phyloP scores from a whole-genome alignment of 73 alveolate species.

The Paramecium caudatum region DNA sequence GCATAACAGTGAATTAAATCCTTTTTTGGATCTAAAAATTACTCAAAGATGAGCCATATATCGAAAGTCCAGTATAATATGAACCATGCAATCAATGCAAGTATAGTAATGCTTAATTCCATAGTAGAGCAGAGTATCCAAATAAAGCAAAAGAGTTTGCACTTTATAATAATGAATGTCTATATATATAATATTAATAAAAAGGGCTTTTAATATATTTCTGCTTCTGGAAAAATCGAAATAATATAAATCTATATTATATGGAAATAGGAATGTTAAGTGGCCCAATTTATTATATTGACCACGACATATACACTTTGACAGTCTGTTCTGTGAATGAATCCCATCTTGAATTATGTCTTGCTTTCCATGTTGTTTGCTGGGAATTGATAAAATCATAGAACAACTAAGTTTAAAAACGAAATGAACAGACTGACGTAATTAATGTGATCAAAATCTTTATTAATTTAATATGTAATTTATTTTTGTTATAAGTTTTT shows the following conservation, averaged over 20 bases:
- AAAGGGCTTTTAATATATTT: too few species aligned
- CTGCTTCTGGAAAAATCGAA: too few species aligned
- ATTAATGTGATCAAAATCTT: constrained; percentile 12
- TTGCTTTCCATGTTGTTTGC: constrained; percentile 63
- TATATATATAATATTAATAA: too few species aligned
- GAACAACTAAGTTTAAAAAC: constrained; percentile 13
- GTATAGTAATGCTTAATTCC: constrained; percentile 78
- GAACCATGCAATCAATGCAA: constrained; percentile 85
- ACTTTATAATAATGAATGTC: constrained; percentile 30
- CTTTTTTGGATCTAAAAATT: constrained; percentile 84
- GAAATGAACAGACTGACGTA: constrained; percentile 50
- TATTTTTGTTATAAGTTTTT: too few species aligned
- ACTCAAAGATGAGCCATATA: constrained; percentile 84
- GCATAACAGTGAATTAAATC: constrained; percentile 83
- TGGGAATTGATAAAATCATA: constrained; percentile 32
- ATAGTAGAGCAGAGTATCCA: constrained; percentile 52
- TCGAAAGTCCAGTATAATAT: constrained; percentile 86
- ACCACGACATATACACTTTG: constrained; percentile 39
- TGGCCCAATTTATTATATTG: too few species aligned
- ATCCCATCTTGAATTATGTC: constrained; percentile 69
- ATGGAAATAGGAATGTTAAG: too few species aligned
- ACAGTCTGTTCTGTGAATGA: constrained; percentile 13
- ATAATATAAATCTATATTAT: too few species aligned
- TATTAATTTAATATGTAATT: too few species aligned
- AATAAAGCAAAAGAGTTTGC: constrained; percentile 77